Conservation (phyloP, 805 yeast genomes). For the Wickerhamiella allomyrinae region DNA sequence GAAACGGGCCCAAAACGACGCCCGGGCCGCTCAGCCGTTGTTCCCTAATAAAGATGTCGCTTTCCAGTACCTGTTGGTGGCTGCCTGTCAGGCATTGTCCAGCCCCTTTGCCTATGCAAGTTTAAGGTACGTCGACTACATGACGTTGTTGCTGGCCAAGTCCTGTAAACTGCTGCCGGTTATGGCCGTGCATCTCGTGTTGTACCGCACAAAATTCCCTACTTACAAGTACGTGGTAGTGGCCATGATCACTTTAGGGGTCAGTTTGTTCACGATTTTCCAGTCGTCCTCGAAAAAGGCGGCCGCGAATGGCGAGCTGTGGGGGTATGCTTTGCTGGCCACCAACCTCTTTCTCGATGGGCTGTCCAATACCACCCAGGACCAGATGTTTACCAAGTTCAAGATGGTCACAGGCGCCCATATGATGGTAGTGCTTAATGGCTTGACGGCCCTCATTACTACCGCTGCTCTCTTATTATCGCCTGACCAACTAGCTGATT, state of each 20-base stretch:
- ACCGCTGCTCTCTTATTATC: constrained; percentile 33
- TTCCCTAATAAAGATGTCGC: constrained; percentile 13
- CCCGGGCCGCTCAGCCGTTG: constrained; percentile 9
- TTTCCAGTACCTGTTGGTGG: constrained; percentile 20
- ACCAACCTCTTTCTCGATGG: constrained; percentile 75
- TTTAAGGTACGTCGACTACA: constrained; percentile 67
- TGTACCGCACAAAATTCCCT: constrained; percentile 64
- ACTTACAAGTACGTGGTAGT: constrained; percentile 68
- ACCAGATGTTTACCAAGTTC: constrained; percentile 49
- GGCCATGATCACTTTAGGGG: constrained; percentile 65
- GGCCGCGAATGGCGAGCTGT: constrained; percentile 23
- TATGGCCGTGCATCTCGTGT: constrained; percentile 61
- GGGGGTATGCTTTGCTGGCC: constrained; percentile 49
- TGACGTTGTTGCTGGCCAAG: constrained; percentile 75
- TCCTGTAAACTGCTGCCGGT: constrained; percentile 91
- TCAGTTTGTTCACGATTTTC: constrained; percentile 55
- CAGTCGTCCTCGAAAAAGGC: constrained; percentile 8
- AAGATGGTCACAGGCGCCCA: constrained; percentile 60
- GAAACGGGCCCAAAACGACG: constrained; percentile 22
- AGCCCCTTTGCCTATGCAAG: constrained; percentile 74
- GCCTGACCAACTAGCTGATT: constrained; percentile 37
- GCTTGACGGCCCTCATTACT: constrained; percentile 30
- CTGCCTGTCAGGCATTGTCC: constrained; percentile 56
- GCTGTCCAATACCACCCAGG: constrained; percentile 85
- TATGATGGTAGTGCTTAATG: constrained; percentile 62